Evolutionary conservation across 495 filamentous ascomycete genomes (phyloP).

Genomic region (Baudoinia panamericana): DNA sequence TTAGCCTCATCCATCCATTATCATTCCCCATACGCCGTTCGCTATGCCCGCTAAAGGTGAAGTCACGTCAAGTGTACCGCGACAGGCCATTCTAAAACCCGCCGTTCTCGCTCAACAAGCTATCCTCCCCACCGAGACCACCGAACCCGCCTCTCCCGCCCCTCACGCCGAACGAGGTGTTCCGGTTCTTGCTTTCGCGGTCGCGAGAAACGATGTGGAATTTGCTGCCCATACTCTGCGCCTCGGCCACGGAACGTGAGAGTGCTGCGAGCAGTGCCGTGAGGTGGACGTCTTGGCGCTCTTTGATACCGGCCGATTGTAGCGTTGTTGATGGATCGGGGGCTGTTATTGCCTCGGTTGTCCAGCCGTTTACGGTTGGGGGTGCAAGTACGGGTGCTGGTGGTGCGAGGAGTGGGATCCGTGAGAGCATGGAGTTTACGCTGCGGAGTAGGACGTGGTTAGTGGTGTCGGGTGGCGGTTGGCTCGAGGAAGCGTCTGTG

Average conservation of each 20-base stretch:
- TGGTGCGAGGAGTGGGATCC: slow-evolving; percentile 41
- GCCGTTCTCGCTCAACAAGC: neutral
- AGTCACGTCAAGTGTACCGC: too few species aligned
- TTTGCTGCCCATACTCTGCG: slow-evolving; percentile 59
- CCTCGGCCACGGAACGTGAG: slow-evolving; percentile 50
- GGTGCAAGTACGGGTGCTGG: slow-evolving; percentile 14
- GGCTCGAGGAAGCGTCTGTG: slow-evolving; percentile 27
- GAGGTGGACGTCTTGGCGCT: slow-evolving; percentile 50
- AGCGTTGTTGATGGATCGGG: neutral
- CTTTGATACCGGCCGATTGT: slow-evolving; percentile 18
- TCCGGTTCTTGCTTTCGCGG: slow-evolving; percentile 20
- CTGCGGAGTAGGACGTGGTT: slow-evolving; percentile 44
- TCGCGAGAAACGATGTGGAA: slow-evolving; percentile 47
- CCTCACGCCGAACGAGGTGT: neutral
- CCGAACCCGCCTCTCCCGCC: slow-evolving; percentile 1
- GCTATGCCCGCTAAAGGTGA: too few species aligned
- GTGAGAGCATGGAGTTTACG: slow-evolving; percentile 42
- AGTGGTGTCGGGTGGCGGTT: slow-evolving; percentile 16
- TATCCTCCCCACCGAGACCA: neutral
- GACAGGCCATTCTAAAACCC: neutral
- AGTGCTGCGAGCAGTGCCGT: slow-evolving; percentile 57
- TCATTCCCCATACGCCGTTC: neutral
- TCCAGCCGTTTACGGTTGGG: slow-evolving; percentile 15
- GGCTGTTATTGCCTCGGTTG: neutral
- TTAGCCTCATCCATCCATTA: neutral